Evolutionary conservation across 2,329 filamentous ascomycete genomes (phyloP).

Genomic region (Exophiala xenobiotica): DNA sequence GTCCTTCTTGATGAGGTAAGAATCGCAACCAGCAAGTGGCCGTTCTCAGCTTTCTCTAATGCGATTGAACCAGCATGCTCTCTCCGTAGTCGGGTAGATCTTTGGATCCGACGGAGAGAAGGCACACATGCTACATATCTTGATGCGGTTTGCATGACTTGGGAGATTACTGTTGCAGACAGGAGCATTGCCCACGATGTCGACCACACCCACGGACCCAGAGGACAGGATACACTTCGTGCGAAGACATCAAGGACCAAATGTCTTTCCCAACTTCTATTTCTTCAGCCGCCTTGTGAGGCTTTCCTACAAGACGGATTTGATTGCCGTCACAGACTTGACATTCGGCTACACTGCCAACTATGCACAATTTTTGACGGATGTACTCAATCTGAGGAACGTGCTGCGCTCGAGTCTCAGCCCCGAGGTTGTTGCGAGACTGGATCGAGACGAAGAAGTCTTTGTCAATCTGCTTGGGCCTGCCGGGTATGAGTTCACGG

Average conservation of each 20-base stretch:
- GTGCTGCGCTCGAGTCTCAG: conserved; percentile 34
- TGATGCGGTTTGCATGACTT: not conserved
- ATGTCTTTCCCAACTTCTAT: conserved; percentile 34
- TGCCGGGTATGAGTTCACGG: conserved; percentile 49
- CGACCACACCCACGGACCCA: not conserved
- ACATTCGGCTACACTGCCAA: conserved; percentile 35
- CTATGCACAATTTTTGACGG: conserved; percentile 45
- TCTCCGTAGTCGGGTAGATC: not conserved
- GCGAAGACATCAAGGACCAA: conserved; percentile 23
- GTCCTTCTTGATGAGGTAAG: not conserved
- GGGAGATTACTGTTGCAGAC: not conserved
- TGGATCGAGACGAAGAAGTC: conserved; percentile 36
- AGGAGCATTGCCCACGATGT: not conserved
- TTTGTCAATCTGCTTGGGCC: conserved; percentile 46
- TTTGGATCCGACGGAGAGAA: not conserved
- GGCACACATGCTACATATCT: not conserved
- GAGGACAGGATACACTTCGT: conserved; percentile 4
- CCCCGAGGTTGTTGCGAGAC: conserved; percentile 36
- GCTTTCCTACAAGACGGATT: conserved; percentile 30
- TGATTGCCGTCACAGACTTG: conserved; percentile 32
- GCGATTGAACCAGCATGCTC: not conserved
- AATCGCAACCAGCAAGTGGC: no score
- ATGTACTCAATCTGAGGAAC: conserved; percentile 46
- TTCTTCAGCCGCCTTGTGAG: conserved; percentile 34
- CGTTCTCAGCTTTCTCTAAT: no score